Conservation (phyloP, 805 yeast genomes). For the Zygotorulaspora sp. region DNA sequence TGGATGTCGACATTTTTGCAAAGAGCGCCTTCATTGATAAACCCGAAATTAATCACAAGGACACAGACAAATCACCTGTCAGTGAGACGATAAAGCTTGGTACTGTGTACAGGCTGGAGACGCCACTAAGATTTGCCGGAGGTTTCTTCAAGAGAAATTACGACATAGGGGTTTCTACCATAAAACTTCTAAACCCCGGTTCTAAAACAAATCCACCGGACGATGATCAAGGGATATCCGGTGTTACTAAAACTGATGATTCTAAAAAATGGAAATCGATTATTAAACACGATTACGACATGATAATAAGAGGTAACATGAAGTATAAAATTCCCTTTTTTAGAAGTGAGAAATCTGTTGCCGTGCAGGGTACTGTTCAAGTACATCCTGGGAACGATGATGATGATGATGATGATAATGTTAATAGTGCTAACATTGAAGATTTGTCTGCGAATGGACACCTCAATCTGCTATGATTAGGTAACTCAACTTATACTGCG, state of each 20-base stretch:
- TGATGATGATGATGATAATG: constrained; percentile 3
- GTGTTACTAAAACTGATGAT: constrained; percentile 32
- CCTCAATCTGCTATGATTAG: no score
- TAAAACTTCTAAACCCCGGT: constrained; percentile 74
- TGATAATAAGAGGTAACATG: constrained; percentile 77
- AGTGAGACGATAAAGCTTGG: constrained; percentile 75
- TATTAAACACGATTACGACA: constrained; percentile 75
- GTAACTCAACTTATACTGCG: no score
- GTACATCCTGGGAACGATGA: constrained; percentile 30
- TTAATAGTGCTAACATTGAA: background rate
- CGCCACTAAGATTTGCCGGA: constrained; percentile 71
- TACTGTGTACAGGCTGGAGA: constrained; percentile 56
- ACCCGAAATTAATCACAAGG: constrained; percentile 10
- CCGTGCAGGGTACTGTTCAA: constrained; percentile 53
- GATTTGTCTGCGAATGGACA: background rate
- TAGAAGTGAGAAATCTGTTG: constrained; percentile 48
- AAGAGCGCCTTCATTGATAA: constrained; percentile 47
- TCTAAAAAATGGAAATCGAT: constrained; percentile 66
- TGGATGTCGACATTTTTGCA: constrained; percentile 83
- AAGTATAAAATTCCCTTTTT: constrained; percentile 70
- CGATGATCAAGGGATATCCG: constrained; percentile 17
- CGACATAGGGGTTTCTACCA: constrained; percentile 58
- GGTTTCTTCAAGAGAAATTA: constrained; percentile 64
- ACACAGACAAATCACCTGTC: constrained; percentile 22
- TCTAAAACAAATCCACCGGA: constrained; percentile 29